A percentile compares a stretch with the other conserved stretches of the same genome.
These are phyloP conservation scores for Saccharomycopsis schoenii DNA, from an alignment of 805 yeast genomes.

Conservation along the genomic window DNA sequence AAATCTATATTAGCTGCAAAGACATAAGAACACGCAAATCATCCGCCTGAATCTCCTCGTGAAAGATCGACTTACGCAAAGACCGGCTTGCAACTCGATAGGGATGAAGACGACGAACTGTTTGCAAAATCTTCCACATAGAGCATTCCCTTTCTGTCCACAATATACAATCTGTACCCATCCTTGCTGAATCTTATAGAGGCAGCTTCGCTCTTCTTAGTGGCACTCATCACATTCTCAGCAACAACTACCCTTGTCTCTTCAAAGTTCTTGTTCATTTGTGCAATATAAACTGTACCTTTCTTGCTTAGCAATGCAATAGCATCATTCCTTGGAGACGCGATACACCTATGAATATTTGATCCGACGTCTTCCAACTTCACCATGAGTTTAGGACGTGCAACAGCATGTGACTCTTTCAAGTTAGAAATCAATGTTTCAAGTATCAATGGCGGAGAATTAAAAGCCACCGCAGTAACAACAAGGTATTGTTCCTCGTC, in stretches of 20 bases:
- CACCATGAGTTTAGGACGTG: constrained; percentile 48
- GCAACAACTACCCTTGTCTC: constrained; percentile 50
- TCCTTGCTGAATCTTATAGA: constrained; percentile 64
- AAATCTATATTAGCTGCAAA: neutral
- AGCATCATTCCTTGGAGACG: constrained; percentile 82
- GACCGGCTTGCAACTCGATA: neutral
- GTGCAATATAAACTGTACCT: constrained; percentile 59
- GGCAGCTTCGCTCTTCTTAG: constrained; percentile 67
- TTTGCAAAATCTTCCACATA: constrained; percentile 63
- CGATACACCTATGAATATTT: constrained; percentile 58
- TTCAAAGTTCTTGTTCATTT: constrained; percentile 38
- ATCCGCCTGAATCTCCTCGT: too few species aligned
- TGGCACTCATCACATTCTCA: constrained; percentile 72
- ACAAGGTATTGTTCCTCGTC: constrained; percentile 46
- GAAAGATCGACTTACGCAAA: neutral
- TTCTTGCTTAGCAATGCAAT: constrained; percentile 71
- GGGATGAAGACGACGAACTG: neutral
- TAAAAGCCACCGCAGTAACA: constrained; percentile 50
- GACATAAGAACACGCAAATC: neutral
- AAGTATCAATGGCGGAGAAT: constrained; percentile 56
- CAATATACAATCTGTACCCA: constrained; percentile 67
- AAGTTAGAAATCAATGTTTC: constrained; percentile 49
- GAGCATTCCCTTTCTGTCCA: constrained; percentile 75
- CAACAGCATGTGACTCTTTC: constrained; percentile 30
- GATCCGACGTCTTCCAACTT: constrained; percentile 76